phyloP scores from a whole-genome alignment of 768 basidiomycete species.

The Serpula lacrymans region DNA sequence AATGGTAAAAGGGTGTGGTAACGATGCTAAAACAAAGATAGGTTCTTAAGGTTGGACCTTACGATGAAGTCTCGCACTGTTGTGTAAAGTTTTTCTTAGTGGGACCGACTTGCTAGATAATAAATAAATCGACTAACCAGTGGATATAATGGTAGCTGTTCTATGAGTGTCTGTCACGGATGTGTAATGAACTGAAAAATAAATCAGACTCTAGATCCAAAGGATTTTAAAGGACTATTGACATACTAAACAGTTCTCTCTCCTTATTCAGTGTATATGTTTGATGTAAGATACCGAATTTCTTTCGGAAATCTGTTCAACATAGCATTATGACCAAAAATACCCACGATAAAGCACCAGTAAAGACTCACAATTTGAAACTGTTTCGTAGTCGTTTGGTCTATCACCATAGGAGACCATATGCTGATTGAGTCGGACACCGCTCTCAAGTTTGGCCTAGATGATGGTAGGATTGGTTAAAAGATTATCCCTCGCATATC shows the following conservation, averaged over 20 bases:
- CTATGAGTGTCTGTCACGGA: constrained; percentile 77
- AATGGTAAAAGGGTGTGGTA: too few relatives aligned
- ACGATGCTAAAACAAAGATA: constrained; percentile 32
- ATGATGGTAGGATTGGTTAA: constrained; percentile 2
- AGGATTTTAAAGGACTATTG: background rate
- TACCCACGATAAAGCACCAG: constrained; percentile 4
- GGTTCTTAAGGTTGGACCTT: constrained; percentile 58
- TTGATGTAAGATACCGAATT: constrained; percentile 70
- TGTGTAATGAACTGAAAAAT: constrained; percentile 68
- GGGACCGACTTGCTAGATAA: background rate
- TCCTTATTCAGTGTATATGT: constrained; percentile 64
- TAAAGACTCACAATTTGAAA: constrained; percentile 61
- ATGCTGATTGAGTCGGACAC: constrained; percentile 67
- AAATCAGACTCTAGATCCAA: constrained; percentile 11
- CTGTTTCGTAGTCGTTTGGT: constrained; percentile 75
- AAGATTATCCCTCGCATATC: background rate
- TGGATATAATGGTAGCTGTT: constrained; percentile 70
- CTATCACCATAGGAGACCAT: constrained; percentile 70
- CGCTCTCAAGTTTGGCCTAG: constrained; percentile 72
- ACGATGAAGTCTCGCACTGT: constrained; percentile 71
- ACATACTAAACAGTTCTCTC: constrained; percentile 69
- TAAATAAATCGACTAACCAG: constrained; percentile 43
- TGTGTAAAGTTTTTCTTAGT: constrained; percentile 8
- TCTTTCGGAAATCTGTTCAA: constrained; percentile 63
- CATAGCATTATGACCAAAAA: too few relatives aligned